A percentile compares a stretch with the other conserved stretches of the same genome.
phyloP scores from a whole-genome alignment of 2,329 filamentous ascomycete species.

The Dothideomycetes sp. region DNA sequence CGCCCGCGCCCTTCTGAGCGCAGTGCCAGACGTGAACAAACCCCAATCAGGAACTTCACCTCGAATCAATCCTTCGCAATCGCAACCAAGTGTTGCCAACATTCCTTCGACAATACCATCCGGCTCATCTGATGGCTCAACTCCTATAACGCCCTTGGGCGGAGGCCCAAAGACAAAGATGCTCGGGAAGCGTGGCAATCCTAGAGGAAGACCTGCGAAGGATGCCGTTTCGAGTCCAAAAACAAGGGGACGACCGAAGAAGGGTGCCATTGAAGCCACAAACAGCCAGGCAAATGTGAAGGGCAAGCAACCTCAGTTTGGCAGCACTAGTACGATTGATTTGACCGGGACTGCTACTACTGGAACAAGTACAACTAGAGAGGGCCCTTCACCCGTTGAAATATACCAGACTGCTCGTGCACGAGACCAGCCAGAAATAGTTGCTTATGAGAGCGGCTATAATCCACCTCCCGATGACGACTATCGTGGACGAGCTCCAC shows the following conservation, averaged over 20 bases:
- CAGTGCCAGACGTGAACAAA: conserved; percentile 31
- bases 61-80: conserved; percentile 5
- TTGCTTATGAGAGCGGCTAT: conserved; percentile 3
- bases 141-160: no score
- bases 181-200: no score
- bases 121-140: not conserved
- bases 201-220: no score
- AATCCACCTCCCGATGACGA: no score
- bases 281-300: not conserved
- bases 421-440: conserved; percentile 1
- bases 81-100: not conserved
- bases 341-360: not conserved
- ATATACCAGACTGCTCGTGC: conserved; percentile 1
- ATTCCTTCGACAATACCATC: conserved; percentile 1
- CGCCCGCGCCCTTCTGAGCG: conserved; percentile 38
- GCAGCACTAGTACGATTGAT: not conserved
- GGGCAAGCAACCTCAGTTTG: not conserved
- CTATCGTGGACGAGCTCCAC: no score
- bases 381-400: not conserved
- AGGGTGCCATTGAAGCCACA: conserved; percentile 10
- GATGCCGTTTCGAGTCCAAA: no score
- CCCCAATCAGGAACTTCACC: conserved; percentile 1
- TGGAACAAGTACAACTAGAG: not conserved
- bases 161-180: no score
- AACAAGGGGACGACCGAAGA: conserved; percentile 5